Conservation (phyloP, 257 asterid genomes). For the Solanum lignicaule region DNA sequence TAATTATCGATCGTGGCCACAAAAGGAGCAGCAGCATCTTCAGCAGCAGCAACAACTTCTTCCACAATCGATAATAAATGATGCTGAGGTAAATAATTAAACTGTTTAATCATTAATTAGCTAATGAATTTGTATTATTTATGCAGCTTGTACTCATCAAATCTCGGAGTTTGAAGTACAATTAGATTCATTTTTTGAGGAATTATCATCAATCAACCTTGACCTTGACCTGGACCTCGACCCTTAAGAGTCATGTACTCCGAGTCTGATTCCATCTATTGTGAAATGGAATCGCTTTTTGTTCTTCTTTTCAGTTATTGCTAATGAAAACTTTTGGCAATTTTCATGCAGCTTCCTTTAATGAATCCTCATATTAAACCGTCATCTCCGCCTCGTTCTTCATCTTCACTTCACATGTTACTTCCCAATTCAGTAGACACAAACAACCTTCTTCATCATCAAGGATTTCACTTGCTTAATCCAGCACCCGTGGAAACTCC, state of each 20-base stretch:
- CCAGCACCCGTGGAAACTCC: constrained; percentile 12
- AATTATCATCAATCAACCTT: neutral
- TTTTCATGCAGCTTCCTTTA: constrained; percentile 35
- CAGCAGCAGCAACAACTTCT: constrained; percentile 5
- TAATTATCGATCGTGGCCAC: constrained; percentile 24
- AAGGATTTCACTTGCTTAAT: constrained; percentile 29
- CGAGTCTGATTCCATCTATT: neutral
- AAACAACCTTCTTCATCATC: constrained; percentile 5
- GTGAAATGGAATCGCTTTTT: neutral
- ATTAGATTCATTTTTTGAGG: neutral
- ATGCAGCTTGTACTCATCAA: neutral
- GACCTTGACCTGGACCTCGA: neutral
- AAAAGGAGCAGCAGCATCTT: constrained; percentile 15
- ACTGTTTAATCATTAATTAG: neutral
- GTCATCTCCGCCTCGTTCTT: constrained; percentile 9
- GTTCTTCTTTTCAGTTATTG: neutral
- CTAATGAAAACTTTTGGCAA: neutral
- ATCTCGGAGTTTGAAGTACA: neutral
- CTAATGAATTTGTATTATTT: neutral
- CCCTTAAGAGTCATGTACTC: neutral
- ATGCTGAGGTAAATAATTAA: constrained; percentile 23
- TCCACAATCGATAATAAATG: constrained; percentile 12
- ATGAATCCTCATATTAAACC: constrained; percentile 30
- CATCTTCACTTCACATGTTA: constrained; percentile 17
- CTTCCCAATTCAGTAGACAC: constrained; percentile 11